Base-by-base conservation (phyloP, 164 flowering plant species). In the Protea cynaroides region DNA sequence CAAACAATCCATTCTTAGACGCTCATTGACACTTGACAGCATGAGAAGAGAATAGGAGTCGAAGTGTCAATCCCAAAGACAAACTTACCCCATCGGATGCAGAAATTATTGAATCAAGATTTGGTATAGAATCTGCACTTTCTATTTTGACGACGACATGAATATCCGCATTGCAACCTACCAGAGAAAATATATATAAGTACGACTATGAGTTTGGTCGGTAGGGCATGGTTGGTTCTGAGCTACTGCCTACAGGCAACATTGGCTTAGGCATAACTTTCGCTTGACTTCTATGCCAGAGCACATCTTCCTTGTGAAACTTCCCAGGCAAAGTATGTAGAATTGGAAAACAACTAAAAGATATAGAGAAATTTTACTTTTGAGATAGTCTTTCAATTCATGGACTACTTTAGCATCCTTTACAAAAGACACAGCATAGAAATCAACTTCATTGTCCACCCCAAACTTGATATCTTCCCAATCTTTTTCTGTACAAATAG, bases 391-490 rank as follows among this genome's bases (percentile, higher is more conserved):
- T 79, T 94, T 91, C 81, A 95, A 76, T 74, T 95, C 96, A 74
- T 84, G 88, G 61, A 95, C 87, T 69, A 95, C 99, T 74, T 82
- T 59, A 47, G 99, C 99, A 77, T 95, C 97, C 76, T 95, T 95
- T 50, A 95, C 99, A 80, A 95, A 95, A 24, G 99, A 95, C 71
- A 95, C 96, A 61, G 99, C 99, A 83, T 95, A 95, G 69, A 85
- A 91, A 71, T 95, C 99, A 71, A 95, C 89, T 70, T 86, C 69
- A 68, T 95, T 95, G 62, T 89, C 97, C 71, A 95, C 97, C 46
- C 99, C 99, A 84, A 95, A 95, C 77, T 95, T 95, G 71, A 95
- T 95, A 77, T 95, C 99, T 70, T 95, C 99, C 99, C 99, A 95
- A 67, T 95, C 99, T 69, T 92, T 95, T 58, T 95, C 99, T 94